Conservation (phyloP, 805 yeast genomes). For the Saccharomycopsis sp. region DNA sequence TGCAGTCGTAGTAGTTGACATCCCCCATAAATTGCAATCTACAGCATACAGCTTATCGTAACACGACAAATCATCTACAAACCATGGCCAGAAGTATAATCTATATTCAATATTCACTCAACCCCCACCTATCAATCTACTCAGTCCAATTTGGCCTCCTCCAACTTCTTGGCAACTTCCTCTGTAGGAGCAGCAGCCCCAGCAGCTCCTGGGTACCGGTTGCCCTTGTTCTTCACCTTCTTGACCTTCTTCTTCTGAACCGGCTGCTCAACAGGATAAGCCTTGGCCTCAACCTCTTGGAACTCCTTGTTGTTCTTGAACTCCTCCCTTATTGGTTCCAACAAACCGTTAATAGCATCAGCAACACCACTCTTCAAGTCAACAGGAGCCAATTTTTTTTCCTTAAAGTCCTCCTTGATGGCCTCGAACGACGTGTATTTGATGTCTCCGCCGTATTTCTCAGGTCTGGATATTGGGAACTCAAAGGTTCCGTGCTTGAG, state of each 20-base stretch:
- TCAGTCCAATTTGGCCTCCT: slow-evolving; percentile 32
- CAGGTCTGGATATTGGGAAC: slow-evolving; percentile 84
- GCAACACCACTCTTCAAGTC: slow-evolving; percentile 92
- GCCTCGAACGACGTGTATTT: slow-evolving; percentile 60
- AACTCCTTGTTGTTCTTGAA: slow-evolving; percentile 58
- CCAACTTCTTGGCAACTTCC: slow-evolving; percentile 33
- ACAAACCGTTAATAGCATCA: slow-evolving; percentile 69
- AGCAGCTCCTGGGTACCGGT: slow-evolving; percentile 87
- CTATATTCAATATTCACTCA: not conserved
- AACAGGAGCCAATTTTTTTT: slow-evolving; percentile 77
- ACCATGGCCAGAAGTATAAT: too few species aligned
- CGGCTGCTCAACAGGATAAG: slow-evolving; percentile 72
- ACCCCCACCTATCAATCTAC: not conserved
- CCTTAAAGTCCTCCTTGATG: slow-evolving; percentile 64
- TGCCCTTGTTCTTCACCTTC: slow-evolving; percentile 74
- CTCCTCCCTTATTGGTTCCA: slow-evolving; percentile 79
- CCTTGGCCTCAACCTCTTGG: slow-evolving; percentile 65
- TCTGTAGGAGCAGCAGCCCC: slow-evolving; percentile 40
- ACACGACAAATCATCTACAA: too few species aligned
- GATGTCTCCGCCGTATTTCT: slow-evolving; percentile 93
- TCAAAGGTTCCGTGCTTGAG: slow-evolving; percentile 52
- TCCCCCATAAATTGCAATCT: too few species aligned
- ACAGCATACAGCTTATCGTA: too few species aligned
- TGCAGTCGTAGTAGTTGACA: too few species aligned
- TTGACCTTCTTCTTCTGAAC: slow-evolving; percentile 62